Percentiles rank a stretch among this genome's conserved stretches.
These are phyloP conservation scores for Tripterygium wilfordii DNA, from an alignment of 177 flowering plant genomes.

Conservation along the genomic window DNA sequence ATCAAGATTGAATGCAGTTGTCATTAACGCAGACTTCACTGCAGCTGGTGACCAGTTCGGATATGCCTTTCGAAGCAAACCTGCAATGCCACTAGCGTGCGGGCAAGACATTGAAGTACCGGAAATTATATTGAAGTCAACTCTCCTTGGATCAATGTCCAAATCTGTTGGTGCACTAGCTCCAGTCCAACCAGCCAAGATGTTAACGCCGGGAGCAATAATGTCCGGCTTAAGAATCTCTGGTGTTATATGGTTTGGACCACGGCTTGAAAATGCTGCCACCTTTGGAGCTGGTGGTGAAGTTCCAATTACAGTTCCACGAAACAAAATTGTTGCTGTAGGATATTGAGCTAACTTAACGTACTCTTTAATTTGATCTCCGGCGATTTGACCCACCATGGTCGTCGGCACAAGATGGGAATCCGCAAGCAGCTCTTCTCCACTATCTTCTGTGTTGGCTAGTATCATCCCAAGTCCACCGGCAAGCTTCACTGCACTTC, in stretches of 20 bases:
- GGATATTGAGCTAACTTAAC: constrained; percentile 26
- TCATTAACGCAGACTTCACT: constrained; percentile 76
- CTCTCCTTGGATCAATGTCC: constrained; percentile 68
- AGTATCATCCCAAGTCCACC: constrained; percentile 83
- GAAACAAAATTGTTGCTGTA: constrained; percentile 54
- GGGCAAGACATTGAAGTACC: constrained; percentile 97
- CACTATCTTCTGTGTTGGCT: constrained; percentile 61
- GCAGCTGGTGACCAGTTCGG: constrained; percentile 78
- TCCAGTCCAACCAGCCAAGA: constrained; percentile 90
- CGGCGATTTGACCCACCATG: constrained; percentile 63
- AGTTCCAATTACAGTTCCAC: constrained; percentile 60
- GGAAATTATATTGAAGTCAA: too few species aligned
- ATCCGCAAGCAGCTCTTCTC: constrained; percentile 84
- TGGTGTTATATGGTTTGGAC: constrained; percentile 61
- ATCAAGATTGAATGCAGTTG: constrained; percentile 65
- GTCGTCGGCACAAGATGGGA: constrained; percentile 75
- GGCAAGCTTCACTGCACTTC: constrained; percentile 61
- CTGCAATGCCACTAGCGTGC: constrained; percentile 82
- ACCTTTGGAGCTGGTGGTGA: too few species aligned
- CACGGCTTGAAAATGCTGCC: constrained; percentile 85
- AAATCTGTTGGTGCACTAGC: constrained; percentile 55
- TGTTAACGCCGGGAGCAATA: constrained; percentile 84
- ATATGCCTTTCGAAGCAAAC: constrained; percentile 59
- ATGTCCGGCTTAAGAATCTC: constrained; percentile 92
- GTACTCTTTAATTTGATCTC: constrained; percentile 47